Evolutionary conservation across 495 filamentous ascomycete genomes (phyloP).

Genomic region (Penicillium fimorum): DNA sequence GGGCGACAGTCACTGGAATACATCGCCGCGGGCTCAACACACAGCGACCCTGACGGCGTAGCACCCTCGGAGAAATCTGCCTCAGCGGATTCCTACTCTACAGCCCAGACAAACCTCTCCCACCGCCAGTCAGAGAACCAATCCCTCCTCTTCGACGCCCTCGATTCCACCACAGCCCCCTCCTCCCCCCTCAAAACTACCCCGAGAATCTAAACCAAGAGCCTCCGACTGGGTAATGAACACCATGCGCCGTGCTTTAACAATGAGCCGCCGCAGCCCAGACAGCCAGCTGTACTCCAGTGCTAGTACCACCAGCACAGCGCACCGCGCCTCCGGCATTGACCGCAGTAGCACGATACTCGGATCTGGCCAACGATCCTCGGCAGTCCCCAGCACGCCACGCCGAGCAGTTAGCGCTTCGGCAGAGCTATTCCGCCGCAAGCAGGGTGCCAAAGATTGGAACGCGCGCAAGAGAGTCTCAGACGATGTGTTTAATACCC

Average conservation of each 20-base stretch:
- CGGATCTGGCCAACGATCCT: constrained; percentile 8
- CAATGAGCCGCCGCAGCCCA: constrained; percentile 38
- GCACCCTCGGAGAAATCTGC: constrained; percentile 37
- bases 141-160: constrained; percentile 47
- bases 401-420: constrained; percentile 59
- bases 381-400: constrained; percentile 29
- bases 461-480: constrained; percentile 41
- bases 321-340: constrained; percentile 33
- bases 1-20: constrained; percentile 31
- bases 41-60: constrained; percentile 28
- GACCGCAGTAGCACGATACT: constrained; percentile 37
- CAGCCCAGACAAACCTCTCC: constrained; percentile 61
- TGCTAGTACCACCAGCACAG: constrained; percentile 6
- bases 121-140: constrained; percentile 67
- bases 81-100: constrained; percentile 63
- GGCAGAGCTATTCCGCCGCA: constrained; percentile 56
- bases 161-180: constrained; percentile 10
- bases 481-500: constrained; percentile 19
- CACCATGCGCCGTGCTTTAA: constrained; percentile 54
- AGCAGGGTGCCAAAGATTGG: constrained; percentile 59
- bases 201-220: constrained; percentile 35
- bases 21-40: constrained; percentile 20
- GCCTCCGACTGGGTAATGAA: constrained; percentile 52
- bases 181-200: constrained; percentile 33
- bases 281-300: constrained; percentile 10